Conservation (phyloP, 129 eudicot genomes). For the Escallonia rubra region DNA sequence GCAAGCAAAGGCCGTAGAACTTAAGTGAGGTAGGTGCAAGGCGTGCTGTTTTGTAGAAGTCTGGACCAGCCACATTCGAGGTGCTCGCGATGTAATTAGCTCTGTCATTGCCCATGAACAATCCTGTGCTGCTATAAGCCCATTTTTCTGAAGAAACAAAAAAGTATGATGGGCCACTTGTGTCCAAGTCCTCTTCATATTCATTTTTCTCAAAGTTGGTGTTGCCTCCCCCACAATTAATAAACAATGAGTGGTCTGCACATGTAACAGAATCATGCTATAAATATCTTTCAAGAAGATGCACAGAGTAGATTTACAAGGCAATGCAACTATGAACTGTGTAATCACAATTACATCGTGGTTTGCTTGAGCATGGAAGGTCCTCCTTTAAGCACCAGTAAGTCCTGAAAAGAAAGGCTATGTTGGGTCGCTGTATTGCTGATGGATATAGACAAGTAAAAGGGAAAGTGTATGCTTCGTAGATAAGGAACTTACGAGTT, state of each 20-base stretch:
- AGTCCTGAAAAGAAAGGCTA: conserved; percentile 6
- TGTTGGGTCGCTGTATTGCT: background rate
- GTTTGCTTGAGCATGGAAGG: conserved; percentile 29
- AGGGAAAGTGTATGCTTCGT: background rate
- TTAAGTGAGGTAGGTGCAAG: conserved; percentile 63
- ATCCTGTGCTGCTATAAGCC: conserved; percentile 81
- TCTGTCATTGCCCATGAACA: conserved; percentile 32
- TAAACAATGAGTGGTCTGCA: conserved; percentile 53
- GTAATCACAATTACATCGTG: background rate
- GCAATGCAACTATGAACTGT: too few relatives aligned
- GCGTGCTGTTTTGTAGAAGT: conserved; percentile 55
- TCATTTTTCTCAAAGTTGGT: conserved; percentile 35
- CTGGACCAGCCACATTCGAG: conserved; percentile 25
- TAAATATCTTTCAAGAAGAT: too few relatives aligned
- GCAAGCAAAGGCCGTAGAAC: conserved; percentile 67
- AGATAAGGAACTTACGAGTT: conserved; percentile 30
- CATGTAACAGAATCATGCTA: background rate
- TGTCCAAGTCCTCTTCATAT: conserved; percentile 40
- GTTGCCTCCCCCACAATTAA: conserved; percentile 71
- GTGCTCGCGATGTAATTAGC: conserved; percentile 24
- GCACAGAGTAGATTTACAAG: too few relatives aligned
- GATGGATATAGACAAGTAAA: background rate
- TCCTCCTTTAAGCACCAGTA: conserved; percentile 40
- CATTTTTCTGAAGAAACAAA: conserved; percentile 33
- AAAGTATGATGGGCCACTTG: conserved; percentile 46